Base-by-base conservation (phyloP, 495 filamentous ascomycete species). In the Rostrohypoxylon terebratum region DNA sequence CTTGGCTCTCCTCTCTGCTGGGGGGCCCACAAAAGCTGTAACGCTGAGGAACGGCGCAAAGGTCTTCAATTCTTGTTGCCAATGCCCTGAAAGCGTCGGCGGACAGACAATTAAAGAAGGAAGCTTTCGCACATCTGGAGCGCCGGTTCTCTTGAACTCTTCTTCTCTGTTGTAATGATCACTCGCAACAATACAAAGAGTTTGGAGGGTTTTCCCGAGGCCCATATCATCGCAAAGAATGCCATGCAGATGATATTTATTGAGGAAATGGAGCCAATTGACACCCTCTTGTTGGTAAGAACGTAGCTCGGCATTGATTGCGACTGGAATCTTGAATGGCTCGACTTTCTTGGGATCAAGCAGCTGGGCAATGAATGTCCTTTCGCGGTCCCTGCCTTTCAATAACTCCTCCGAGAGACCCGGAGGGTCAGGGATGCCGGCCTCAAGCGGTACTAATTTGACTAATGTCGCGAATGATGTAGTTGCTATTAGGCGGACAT, bases 181-280 rank as follows among this genome's bases (percentile, higher is more conserved):
- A 81, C 93, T 97, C 8, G 96, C 95, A 51, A 99, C 94, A 75
- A 99, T 98, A 77, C 96, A 98, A 48, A 99, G 88, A 0, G 96
- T 99, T 80, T 99, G 96, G 20, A 99, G 84, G 1, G 96, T 99
- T 80, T 99, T 99, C 34, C 96, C 96, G 48, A 99, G 92, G 71
- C 96, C 96, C 96, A 99, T 99, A 77, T 99, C 96, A 77, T 99
- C 96, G 78, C 96, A 99, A 60, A 99, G 93, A 81, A 99, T 97
- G 42, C 96, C 96, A 72, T 99, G 96, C 14, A 99, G 88, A 78
- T 98, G 93, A 77, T 97, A 99, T 40, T 93, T 94, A 76, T 98
- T 99, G 72, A 99, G 90, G 84, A 99, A 99, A 55, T 94, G 89
- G 50, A 99, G 90, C 96, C 96, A 99, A 77, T 98, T 99, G 80